Base-by-base conservation (phyloP, 106 monocot species). In the Apostasia shenzhenica region DNA sequence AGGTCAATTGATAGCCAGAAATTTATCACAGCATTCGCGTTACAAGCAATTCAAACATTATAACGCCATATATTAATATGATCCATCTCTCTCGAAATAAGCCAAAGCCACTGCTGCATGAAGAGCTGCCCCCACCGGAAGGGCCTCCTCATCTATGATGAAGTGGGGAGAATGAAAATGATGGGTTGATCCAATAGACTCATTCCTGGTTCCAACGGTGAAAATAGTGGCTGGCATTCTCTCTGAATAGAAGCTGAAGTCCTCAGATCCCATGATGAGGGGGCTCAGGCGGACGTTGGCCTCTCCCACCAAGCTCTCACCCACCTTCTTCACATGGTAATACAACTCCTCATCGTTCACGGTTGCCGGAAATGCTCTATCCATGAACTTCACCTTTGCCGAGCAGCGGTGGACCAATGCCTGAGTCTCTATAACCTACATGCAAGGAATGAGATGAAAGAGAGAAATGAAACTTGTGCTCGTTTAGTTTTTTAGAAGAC, bases 341-440 rank as follows among this genome's bases (percentile, higher is more conserved):
- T 66, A 50, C 3, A 66, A 1, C 3, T 26, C 50, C 8, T 66
- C 66, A 8, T 66, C 66, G 7, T 66, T 66, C 6, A 49, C 3
- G 5, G 49, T 39, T 8, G n/a, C 66, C 4, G 49, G 66, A 50
- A 5, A 50, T 50, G 50, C 50, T 50, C 50, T 50, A 50, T 79
- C 84, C 68, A 69, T 72, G 76, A 88, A 81, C 14, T 88, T 81
- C 5, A 81, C 78, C 0, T 43, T 53, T 8, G 79, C 84, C 2
- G 49, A 71, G 61, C 88, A 88, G 1, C 41, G 77, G 56, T 89
- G 82, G 4, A 82, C 81, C 2, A 26, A n/a, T 7, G 81, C 58
- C 53, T 85, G 88, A 6, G 40, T 12, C 74, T 86, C 79, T 47
- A 91, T 76, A 12, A 91, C 53, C 91, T 91, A 49, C 14, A 50